phyloP scores from a whole-genome alignment of 2,329 filamentous ascomycete genomes.

The Pseudogymnoascus sp. region DNA sequence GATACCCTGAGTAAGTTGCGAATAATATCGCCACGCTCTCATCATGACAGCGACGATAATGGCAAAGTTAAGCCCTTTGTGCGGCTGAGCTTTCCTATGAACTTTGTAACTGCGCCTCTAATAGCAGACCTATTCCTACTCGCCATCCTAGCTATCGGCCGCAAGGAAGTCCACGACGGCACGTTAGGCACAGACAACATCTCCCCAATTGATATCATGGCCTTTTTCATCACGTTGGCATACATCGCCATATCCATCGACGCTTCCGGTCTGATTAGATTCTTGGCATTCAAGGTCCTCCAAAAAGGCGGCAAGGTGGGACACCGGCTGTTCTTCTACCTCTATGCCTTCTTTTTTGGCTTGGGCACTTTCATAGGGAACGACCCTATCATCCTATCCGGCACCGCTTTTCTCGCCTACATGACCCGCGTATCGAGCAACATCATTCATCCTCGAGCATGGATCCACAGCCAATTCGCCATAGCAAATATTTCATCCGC shows the following conservation, averaged over 20 bases:
- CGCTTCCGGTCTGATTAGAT: conserved; percentile 63
- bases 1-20: conserved; percentile 38
- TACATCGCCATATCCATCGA: conserved; percentile 74
- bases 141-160: conserved; percentile 58
- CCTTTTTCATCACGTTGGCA: conserved; percentile 63
- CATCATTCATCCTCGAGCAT: conserved; percentile 60
- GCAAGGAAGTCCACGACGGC: conserved; percentile 58
- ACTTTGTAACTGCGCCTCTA: conserved; percentile 62
- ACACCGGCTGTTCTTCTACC: conserved; percentile 60
- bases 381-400: conserved; percentile 65
- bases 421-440: conserved; percentile 69
- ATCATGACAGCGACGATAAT: conserved; percentile 22
- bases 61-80: conserved; percentile 35
- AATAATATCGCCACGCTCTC: conserved; percentile 39
- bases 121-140: conserved; percentile 64
- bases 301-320: conserved; percentile 59
- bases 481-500: conserved; percentile 66
- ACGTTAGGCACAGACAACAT: conserved; percentile 59
- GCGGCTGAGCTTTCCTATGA: conserved; percentile 51
- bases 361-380: conserved; percentile 64
- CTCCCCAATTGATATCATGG: conserved; percentile 62
- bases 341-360: conserved; percentile 63
- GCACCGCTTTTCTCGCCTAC: conserved; percentile 66
- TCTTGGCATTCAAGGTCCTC: conserved; percentile 60
- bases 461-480: conserved; percentile 65